Conservation (phyloP, 1,284 basidiomycete genomes). For the Pterulicium gracile region DNA sequence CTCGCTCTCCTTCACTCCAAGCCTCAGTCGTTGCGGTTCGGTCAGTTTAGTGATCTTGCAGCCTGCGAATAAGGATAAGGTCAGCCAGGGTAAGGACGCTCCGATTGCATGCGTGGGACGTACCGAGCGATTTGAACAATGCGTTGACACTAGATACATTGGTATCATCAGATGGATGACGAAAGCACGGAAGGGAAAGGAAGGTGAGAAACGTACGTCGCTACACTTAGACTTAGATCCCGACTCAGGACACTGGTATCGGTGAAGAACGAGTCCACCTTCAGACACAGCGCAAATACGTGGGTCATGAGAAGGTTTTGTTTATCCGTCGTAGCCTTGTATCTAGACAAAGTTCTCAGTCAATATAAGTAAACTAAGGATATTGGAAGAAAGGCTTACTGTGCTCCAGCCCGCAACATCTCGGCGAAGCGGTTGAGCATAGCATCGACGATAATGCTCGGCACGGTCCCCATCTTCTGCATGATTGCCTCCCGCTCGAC, state of each 20-base stretch:
- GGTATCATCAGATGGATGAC: conserved; percentile 30
- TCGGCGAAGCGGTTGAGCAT: conserved; percentile 78
- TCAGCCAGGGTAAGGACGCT: not conserved
- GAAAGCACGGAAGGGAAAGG: conserved; percentile 4
- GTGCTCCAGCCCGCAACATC: conserved; percentile 44
- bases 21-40: conserved; percentile 51
- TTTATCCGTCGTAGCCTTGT: conserved; percentile 58
- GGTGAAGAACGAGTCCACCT: conserved; percentile 65
- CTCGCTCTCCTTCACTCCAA: conserved; percentile 53
- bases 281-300: conserved; percentile 72
- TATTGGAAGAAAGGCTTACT: conserved; percentile 41
- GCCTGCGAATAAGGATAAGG: conserved; percentile 25
- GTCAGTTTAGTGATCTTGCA: conserved; percentile 59
- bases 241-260: conserved; percentile 58
- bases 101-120: conserved; percentile 7
- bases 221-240: conserved; percentile 56
- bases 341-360: conserved; percentile 25
- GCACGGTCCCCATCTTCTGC: conserved; percentile 47
- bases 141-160: conserved; percentile 34
- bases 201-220: conserved; percentile 39
- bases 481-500: conserved; percentile 40
- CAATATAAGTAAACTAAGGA: not conserved
- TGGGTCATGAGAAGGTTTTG: conserved; percentile 67
- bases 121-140: conserved; percentile 24
- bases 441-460: conserved; percentile 59